A percentile compares a stretch with the other conserved stretches of the same genome.
Conservation (phyloP, 768 basidiomycete species). For the Boletus bicolor region DNA sequence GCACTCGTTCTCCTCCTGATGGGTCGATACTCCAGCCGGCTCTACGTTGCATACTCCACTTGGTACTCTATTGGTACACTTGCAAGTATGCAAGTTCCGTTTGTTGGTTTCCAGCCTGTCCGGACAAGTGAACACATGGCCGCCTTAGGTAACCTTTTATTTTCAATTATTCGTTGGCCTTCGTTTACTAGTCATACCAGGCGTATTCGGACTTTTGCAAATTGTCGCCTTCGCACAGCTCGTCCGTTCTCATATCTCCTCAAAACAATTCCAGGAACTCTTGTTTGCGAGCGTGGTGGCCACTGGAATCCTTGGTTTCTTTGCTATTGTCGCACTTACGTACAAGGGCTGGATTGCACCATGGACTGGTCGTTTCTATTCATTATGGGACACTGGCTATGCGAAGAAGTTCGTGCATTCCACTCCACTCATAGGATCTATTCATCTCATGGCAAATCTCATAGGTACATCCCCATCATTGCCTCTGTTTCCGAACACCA, state of each 20-base stretch:
- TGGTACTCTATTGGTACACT: slow-evolving; percentile 99
- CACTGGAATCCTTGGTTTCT: slow-evolving; percentile 67
- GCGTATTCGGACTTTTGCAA: slow-evolving; percentile 94
- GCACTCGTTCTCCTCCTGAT: slow-evolving; percentile 92
- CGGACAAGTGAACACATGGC: slow-evolving; percentile 98
- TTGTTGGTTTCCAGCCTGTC: slow-evolving; percentile 99
- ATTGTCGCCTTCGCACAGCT: slow-evolving; percentile 92
- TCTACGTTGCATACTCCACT: slow-evolving; percentile 93
- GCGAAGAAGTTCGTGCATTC: slow-evolving; percentile 77
- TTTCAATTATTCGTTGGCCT: neutral
- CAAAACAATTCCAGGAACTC: slow-evolving; percentile 87
- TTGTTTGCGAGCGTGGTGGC: slow-evolving; percentile 67
- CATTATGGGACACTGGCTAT: slow-evolving; percentile 98
- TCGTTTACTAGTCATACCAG: slow-evolving; percentile 37
- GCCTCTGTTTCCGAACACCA: slow-evolving; percentile 99
- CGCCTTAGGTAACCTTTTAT: slow-evolving; percentile 66
- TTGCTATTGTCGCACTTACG: slow-evolving; percentile 76
- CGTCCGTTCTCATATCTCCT: slow-evolving; percentile 83
- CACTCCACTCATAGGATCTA: neutral
- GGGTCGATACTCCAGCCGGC: slow-evolving; percentile 88
- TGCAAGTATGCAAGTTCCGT: slow-evolving; percentile 98
- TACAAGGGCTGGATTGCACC: slow-evolving; percentile 96
- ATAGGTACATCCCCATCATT: slow-evolving; percentile 92
- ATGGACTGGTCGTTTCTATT: slow-evolving; percentile 99
- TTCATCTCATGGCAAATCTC: neutral